These are phyloP conservation scores for Galerina marginata DNA, from an alignment of 768 basidiomycete genomes.

Conservation along the genomic window DNA sequence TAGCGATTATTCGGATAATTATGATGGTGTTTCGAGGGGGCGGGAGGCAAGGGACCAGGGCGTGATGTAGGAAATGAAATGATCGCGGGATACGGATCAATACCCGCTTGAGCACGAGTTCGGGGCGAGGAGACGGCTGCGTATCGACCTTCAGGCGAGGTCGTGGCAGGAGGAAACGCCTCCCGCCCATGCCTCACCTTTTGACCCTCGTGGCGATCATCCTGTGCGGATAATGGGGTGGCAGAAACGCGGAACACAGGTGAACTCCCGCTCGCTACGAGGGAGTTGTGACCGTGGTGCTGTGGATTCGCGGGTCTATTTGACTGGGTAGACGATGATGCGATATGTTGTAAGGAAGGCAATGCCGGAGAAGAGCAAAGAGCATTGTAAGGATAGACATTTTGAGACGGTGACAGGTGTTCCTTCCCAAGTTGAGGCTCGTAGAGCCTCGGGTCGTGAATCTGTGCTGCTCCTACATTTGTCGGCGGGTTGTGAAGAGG, in stretches of 20 bases:
- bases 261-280: neutral
- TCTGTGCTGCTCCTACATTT: neutral
- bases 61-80: slow-evolving; percentile 5
- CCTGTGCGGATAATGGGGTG: neutral
- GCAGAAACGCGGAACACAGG: neutral
- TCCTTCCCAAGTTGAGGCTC: neutral
- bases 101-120: slow-evolving; percentile 2
- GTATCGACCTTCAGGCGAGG: neutral
- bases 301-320: slow-evolving; percentile 25
- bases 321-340: slow-evolving; percentile 46
- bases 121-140: slow-evolving; percentile 1
- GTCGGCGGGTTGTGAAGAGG: neutral
- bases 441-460: neutral
- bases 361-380: slow-evolving; percentile 47
- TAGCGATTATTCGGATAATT: neutral
- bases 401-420: neutral
- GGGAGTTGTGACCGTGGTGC: neutral
- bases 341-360: slow-evolving; percentile 48
- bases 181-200: neutral
- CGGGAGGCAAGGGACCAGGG: neutral
- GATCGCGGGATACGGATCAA: slow-evolving; percentile 3
- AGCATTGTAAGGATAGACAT: slow-evolving; percentile 46
- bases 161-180: neutral
- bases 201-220: neutral
- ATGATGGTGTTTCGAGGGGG: slow-evolving; percentile 6